Evolutionary conservation across 371 early-diverging fungal species (phyloP).

Genomic region (Mucor sp.): DNA sequence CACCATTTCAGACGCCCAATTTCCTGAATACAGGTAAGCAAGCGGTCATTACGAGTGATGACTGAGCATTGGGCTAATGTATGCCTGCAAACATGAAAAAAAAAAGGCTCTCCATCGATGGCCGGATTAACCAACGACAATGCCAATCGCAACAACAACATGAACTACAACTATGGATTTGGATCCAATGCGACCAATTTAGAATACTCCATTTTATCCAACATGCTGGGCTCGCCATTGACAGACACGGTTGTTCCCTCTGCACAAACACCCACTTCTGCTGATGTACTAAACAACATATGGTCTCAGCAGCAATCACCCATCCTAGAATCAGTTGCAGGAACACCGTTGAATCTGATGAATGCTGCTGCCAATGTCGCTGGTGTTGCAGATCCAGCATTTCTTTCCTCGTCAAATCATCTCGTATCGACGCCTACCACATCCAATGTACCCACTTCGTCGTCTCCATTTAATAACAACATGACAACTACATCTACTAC

Average conservation of each 20-base stretch:
- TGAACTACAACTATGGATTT: conserved; percentile 60
- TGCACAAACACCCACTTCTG: not conserved
- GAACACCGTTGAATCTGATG: not conserved
- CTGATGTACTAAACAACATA: conserved; percentile 9
- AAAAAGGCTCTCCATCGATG: not conserved
- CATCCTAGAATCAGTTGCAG: not conserved
- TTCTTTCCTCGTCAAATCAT: conserved; percentile 4
- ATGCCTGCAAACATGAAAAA: not conserved
- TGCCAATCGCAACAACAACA: conserved; percentile 6
- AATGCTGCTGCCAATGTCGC: not conserved
- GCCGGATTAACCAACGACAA: not conserved
- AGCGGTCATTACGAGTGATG: not conserved
- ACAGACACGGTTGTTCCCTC: conserved; percentile 6
- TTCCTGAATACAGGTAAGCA: conserved; percentile 20
- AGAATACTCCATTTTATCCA: conserved; percentile 86
- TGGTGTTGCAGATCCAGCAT: not conserved
- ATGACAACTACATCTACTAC: not conserved
- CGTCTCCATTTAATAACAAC: conserved; percentile 1
- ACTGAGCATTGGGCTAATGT: not conserved
- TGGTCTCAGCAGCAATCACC: conserved; percentile 19
- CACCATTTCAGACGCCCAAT: conserved; percentile 14
- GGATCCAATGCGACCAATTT: conserved; percentile 84
- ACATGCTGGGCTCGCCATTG: conserved; percentile 66
- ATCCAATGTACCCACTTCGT: not conserved
- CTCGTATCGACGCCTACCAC: not conserved